Evolutionary conservation across 768 basidiomycete genomes (phyloP).

Genomic region (Cystobasidium onofrii): DNA sequence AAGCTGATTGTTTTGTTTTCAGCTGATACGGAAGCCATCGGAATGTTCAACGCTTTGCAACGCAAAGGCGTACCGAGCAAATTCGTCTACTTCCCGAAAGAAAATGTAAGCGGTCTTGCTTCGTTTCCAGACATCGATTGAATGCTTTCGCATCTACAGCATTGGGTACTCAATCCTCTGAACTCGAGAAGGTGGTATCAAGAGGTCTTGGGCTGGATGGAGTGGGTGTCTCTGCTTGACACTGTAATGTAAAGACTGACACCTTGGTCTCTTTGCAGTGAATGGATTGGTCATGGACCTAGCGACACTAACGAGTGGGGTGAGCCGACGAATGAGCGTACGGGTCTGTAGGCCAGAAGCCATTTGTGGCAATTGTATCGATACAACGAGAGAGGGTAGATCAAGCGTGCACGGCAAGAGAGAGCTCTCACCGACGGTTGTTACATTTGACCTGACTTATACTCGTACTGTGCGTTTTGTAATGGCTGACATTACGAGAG

Average conservation of each 20-base stretch:
- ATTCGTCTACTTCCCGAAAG: slow-evolving; percentile 70
- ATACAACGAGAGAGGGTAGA: too few species aligned
- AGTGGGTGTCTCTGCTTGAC: slow-evolving; percentile 44
- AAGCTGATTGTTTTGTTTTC: neutral
- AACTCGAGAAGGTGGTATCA: slow-evolving; percentile 65
- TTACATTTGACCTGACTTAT: too few species aligned
- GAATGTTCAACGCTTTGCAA: slow-evolving; percentile 42
- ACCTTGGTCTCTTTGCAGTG: neutral
- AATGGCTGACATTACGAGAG: too few species aligned
- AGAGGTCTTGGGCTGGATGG: slow-evolving; percentile 87
- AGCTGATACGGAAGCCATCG: slow-evolving; percentile 34
- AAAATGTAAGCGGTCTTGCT: slow-evolving; percentile 85
- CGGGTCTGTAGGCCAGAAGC: too few species aligned
- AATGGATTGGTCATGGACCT: slow-evolving; percentile 12
- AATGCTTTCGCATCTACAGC: neutral
- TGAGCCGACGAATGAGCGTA: too few species aligned
- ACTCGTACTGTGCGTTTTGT: too few species aligned
- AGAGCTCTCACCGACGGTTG: too few species aligned
- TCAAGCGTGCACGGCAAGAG: too few species aligned
- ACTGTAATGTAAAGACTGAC: neutral
- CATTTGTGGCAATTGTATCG: too few species aligned
- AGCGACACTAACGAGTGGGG: neutral
- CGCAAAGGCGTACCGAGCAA: slow-evolving; percentile 37
- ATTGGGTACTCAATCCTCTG: slow-evolving; percentile 56
- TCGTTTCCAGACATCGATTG: slow-evolving; percentile 60